These are phyloP conservation scores for Mucor irregularis DNA, from an alignment of 371 early-diverging fungal species.

Conservation along the genomic window DNA sequence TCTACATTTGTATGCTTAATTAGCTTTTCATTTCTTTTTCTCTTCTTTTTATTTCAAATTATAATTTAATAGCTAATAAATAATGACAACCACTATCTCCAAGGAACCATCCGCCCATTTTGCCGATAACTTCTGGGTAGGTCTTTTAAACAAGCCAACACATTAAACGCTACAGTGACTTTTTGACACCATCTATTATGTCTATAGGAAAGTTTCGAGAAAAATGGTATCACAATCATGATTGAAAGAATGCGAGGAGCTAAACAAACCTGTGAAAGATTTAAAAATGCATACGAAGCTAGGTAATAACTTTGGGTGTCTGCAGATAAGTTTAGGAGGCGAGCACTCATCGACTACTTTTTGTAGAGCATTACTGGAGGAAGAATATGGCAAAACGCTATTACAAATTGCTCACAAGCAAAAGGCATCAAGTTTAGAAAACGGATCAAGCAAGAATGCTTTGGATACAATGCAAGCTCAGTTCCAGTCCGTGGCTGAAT, in stretches of 20 bases:
- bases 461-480: slow-evolving; percentile 19
- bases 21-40: slow-evolving; percentile 1
- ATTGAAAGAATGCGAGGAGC: slow-evolving; percentile 30
- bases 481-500: slow-evolving; percentile 18
- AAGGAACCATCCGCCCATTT: not conserved
- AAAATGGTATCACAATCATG: slow-evolving; percentile 25
- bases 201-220: slow-evolving; percentile 23
- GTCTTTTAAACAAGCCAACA: too few species aligned
- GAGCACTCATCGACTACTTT: not conserved
- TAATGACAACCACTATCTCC: not conserved
- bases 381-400: slow-evolving; percentile 29
- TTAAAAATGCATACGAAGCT: slow-evolving; percentile 27
- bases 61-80: not conserved
- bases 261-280: slow-evolving; percentile 28
- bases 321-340: not conserved
- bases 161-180: too few species aligned
- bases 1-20: too few species aligned
- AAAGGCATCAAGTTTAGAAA: slow-evolving; percentile 21
- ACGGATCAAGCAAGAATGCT: slow-evolving; percentile 15
- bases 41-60: not conserved
- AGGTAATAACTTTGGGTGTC: slow-evolving; percentile 12
- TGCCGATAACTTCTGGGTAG: slow-evolving; percentile 17
- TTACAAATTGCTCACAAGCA: slow-evolving; percentile 23
- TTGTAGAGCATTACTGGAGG: slow-evolving; percentile 21
- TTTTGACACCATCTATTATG: not conserved